Evolutionary conservation across 148 eudicot species (phyloP), one percentile per base, ranked within the genome.

Genomic region (Vaccinium macrocarpon): DNA sequence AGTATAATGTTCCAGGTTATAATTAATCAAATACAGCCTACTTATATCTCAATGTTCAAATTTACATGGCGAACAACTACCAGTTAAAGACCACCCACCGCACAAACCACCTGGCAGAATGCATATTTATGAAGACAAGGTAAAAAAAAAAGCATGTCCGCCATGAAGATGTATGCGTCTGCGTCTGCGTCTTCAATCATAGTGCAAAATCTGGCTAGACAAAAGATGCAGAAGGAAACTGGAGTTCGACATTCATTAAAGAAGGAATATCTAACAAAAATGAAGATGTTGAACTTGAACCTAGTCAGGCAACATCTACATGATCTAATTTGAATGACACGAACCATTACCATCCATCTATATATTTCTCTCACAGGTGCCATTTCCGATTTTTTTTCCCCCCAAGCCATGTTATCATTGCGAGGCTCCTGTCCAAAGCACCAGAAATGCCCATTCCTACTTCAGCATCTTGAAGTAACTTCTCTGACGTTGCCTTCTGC

Each of bases 381-480:
- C 52, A 46, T 74, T 16, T 15, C 29, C 53, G 0, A 48, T 2
- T 25, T 48, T 75, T n/a, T 38, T 38, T 5, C 4, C 25, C 23
- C 2, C 12, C 8, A 50, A 27, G 61, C 8, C n/a, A 78, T n/a
- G 29, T 51, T 77, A 21, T 5, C 59, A n/a, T 53, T 1, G 3
- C 6, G 38, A 27, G 49, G 46, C 48, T 78, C n/a, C 66, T 9
- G 64, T 5, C 80, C 35, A 78, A 55, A 53, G 29, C 27, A 53
- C 81, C 81, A 78, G 64, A 55, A 6, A 78, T 53, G 64, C 38
- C 8, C 10, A 51, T 78, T 25, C 18, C 35, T 14, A 76, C 16
- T 78, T 52, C 80, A 76, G 32, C 19, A 78, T 51, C 19, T 52
- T 27, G 80, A 52, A 78, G 49, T n/a, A 76, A 18, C 59, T 25